phyloP scores from a whole-genome alignment of 2,329 filamentous ascomycete genomes.

The Colletotrichum sublineola region DNA sequence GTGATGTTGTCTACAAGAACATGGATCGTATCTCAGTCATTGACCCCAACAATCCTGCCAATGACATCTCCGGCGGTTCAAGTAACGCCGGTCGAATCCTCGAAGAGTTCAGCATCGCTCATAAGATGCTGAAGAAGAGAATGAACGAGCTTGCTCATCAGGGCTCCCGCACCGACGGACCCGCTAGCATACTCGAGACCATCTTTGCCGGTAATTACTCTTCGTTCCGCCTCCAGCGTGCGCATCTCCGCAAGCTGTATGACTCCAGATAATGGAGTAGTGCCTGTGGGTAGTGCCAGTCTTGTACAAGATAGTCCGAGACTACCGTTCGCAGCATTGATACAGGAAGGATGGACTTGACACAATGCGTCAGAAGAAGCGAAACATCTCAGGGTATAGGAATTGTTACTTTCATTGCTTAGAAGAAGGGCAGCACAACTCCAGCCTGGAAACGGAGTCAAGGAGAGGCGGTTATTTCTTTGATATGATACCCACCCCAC shows the following conservation, averaged over 20 bases:
- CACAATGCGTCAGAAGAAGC: conserved; percentile 8
- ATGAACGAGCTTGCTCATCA: conserved; percentile 65
- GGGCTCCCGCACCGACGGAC: conserved; percentile 45
- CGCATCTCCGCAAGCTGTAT: conserved; percentile 69
- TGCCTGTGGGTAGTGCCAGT: conserved; percentile 4
- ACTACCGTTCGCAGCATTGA: background rate
- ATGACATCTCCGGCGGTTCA: conserved; percentile 93
- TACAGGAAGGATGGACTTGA: conserved; percentile 1
- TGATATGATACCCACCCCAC: conserved; percentile 35
- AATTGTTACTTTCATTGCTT: conserved; percentile 30
- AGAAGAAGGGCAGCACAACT: conserved; percentile 11
- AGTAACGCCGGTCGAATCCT: conserved; percentile 77
- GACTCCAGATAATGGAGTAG: conserved; percentile 44
- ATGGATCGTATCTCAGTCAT: conserved; percentile 84
- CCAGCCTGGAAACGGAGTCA: conserved; percentile 37
- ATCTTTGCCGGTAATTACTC: conserved; percentile 85
- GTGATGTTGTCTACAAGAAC: conserved; percentile 67
- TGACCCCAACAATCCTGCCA: conserved; percentile 86
- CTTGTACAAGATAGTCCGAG: conserved; percentile 3
- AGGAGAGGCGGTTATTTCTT: conserved; percentile 39
- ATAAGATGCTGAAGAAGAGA: conserved; percentile 66
- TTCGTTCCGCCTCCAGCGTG: conserved; percentile 77
- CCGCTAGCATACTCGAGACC: conserved; percentile 74
- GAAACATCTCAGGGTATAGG: conserved; percentile 18
- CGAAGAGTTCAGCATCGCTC: conserved; percentile 76